phyloP scores from a whole-genome alignment of 2,329 filamentous ascomycete genomes.

The Hypocreales sp. region DNA sequence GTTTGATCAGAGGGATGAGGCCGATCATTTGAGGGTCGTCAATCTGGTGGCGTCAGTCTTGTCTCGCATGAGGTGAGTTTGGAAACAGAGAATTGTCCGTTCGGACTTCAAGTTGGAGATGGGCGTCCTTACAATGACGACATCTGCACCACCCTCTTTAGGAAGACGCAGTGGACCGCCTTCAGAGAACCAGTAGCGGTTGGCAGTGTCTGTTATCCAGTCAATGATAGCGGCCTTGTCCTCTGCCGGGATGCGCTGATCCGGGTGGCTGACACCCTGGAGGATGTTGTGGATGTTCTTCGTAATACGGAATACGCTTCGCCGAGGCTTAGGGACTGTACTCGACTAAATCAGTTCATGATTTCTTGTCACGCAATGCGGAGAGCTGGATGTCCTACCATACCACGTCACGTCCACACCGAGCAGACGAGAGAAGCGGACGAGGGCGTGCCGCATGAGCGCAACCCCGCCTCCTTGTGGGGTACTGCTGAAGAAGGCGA shows the following conservation, averaged over 20 bases:
- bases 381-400: too few species aligned
- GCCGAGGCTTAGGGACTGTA: slow-evolving; percentile 60
- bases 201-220: slow-evolving; percentile 61
- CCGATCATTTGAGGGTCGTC: slow-evolving; percentile 79
- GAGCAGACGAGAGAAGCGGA: slow-evolving; percentile 52
- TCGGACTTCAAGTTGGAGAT: too few species aligned
- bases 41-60: too few species aligned
- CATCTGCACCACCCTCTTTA: slow-evolving; percentile 56
- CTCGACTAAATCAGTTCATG: neutral
- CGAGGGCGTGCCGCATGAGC: slow-evolving; percentile 64
- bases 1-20: slow-evolving; percentile 61
- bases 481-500: slow-evolving; percentile 69
- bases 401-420: slow-evolving; percentile 63
- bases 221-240: slow-evolving; percentile 48
- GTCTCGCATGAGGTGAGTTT: too few species aligned
- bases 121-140: slow-evolving; percentile 47
- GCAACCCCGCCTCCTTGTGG: slow-evolving; percentile 74
- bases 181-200: slow-evolving; percentile 56
- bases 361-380: too few species aligned
- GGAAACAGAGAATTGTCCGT: too few species aligned
- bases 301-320: slow-evolving; percentile 67
- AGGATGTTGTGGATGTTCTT: slow-evolving; percentile 85
- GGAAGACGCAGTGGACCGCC: slow-evolving; percentile 51
- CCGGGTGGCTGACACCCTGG: slow-evolving; percentile 56
- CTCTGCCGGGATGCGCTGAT: slow-evolving; percentile 46